phyloP scores from a whole-genome alignment of 2,329 filamentous ascomycete genomes.

The Pochonia chlamydosporia region DNA sequence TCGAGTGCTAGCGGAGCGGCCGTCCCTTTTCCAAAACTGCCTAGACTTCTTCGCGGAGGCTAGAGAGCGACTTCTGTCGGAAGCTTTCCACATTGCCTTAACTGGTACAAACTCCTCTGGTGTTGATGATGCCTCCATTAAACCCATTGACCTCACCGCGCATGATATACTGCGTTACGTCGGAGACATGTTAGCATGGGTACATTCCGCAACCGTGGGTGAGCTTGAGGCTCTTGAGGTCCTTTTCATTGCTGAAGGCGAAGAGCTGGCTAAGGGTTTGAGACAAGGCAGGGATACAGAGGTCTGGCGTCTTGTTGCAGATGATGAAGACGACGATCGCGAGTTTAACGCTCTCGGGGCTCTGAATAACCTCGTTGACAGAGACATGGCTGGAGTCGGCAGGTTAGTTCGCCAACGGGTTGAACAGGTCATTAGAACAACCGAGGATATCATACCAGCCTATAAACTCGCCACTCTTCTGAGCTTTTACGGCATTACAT shows the following conservation, averaged over 20 bases:
- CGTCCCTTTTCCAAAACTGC: slow-evolving; percentile 86
- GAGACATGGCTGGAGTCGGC: slow-evolving; percentile 74
- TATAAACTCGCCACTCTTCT: slow-evolving; percentile 89
- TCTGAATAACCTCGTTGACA: slow-evolving; percentile 79
- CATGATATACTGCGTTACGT: slow-evolving; percentile 90
- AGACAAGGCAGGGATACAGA: slow-evolving; percentile 76
- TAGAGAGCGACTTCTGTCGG: slow-evolving; percentile 77
- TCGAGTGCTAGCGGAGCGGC: slow-evolving; percentile 81
- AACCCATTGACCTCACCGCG: slow-evolving; percentile 90
- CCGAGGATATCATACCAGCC: slow-evolving; percentile 81
- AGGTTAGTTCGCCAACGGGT: slow-evolving; percentile 82
- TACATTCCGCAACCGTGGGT: slow-evolving; percentile 87
- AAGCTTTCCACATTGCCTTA: slow-evolving; percentile 82
- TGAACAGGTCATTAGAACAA: slow-evolving; percentile 86
- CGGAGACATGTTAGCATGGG: slow-evolving; percentile 97
- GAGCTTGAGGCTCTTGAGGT: slow-evolving; percentile 89
- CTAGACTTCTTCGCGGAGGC: slow-evolving; percentile 90
- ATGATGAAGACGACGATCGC: slow-evolving; percentile 48
- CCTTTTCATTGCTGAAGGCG: slow-evolving; percentile 83
- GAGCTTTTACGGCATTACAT: slow-evolving; percentile 82
- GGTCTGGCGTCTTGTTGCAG: slow-evolving; percentile 66
- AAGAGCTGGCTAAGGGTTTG: slow-evolving; percentile 79
- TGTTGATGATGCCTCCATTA: slow-evolving; percentile 56
- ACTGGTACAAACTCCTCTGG: slow-evolving; percentile 63
- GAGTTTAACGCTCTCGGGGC: slow-evolving; percentile 77